Base-by-base conservation (phyloP, 192 early-diverging fungal species). In the Rhizophlyctis rosea region DNA sequence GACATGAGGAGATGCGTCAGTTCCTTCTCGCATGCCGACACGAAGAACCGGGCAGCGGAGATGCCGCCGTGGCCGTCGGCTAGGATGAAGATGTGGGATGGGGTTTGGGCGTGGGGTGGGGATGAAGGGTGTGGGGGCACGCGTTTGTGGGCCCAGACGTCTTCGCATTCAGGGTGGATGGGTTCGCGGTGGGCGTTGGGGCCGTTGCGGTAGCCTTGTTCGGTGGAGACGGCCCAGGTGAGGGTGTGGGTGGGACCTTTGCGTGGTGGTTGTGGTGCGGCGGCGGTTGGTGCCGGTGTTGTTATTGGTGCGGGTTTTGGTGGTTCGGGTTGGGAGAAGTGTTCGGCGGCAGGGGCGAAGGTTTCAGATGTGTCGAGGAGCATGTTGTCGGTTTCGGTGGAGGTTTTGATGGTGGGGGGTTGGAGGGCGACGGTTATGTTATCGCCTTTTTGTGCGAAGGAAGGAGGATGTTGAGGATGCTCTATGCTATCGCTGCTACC, bases 61-160 rank as follows among this genome's bases (percentile, higher is more conserved):
- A 69, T 68, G 14, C 84, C 84, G 29, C 81, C 84, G 57, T 86
- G 84, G 3, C 84, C 84, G 62, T 86, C 84, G 13, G 84, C 84
- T 21, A 86, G 61, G 16, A 86, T 50, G 60, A 79, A 80, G 3
- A 85, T 23, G 11, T 59, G 50, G 21, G n/a, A n/a, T n/a, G n/a
- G 59, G 28, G 18, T 65, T 65, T 34, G 25, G 21, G 16, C 3
- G 34, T 24, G 39, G 31, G 31, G 11, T 31, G 54, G 54, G 4
- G 28, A 56, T 9, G 23, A 23, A 21, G 32, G 34, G 7, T 2
- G 34, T 25, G 57, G 18, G 11, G 34, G 57, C 52, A 33, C 69
- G 49, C 69, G 24, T 44, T 34, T 0, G 44, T 39, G 3, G 83
- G 81, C 67, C 72, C 83, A 73, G 3, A 77, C 68, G 63, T 85